These are phyloP conservation scores for Botryobasidium botryosum DNA, from an alignment of 768 basidiomycete genomes.

Conservation along the genomic window DNA sequence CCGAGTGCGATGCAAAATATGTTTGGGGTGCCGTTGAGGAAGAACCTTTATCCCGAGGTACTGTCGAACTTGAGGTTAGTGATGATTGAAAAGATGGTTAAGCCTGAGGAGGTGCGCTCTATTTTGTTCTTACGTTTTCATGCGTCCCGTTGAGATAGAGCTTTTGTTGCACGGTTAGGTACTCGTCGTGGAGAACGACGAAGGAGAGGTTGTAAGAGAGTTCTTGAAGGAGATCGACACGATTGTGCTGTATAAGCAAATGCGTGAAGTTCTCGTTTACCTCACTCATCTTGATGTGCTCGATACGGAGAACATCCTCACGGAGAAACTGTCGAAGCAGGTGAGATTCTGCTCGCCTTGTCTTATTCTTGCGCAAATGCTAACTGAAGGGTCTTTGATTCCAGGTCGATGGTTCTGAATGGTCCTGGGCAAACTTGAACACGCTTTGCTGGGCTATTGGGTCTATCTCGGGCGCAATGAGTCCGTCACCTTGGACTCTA, in stretches of 20 bases:
- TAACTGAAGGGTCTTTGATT: not conserved
- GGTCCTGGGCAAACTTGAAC: slow-evolving; percentile 99
- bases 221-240: slow-evolving; percentile 98
- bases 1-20: slow-evolving; percentile 10
- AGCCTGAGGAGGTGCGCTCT: slow-evolving; percentile 77
- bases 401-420: slow-evolving; percentile 76
- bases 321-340: slow-evolving; percentile 93
- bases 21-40: slow-evolving; percentile 38
- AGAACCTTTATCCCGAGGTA: slow-evolving; percentile 92
- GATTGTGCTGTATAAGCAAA: slow-evolving; percentile 95
- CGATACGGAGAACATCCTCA: slow-evolving; percentile 94
- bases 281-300: slow-evolving; percentile 91
- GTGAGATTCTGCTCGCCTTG: slow-evolving; percentile 20
- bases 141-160: not conserved
- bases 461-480: slow-evolving; percentile 98
- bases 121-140: not conserved
- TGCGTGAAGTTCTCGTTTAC: slow-evolving; percentile 95
- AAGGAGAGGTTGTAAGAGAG: slow-evolving; percentile 97
- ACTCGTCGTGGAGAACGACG: slow-evolving; percentile 95
- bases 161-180: slow-evolving; percentile 34
- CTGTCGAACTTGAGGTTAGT: slow-evolving; percentile 86
- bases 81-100: slow-evolving; percentile 98
- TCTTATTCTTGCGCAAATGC: not conserved
- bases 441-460: slow-evolving; percentile 99
- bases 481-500: slow-evolving; percentile 38